Conservation (phyloP, 2,329 filamentous ascomycete genomes). For the Ustilaginoidea virens region DNA sequence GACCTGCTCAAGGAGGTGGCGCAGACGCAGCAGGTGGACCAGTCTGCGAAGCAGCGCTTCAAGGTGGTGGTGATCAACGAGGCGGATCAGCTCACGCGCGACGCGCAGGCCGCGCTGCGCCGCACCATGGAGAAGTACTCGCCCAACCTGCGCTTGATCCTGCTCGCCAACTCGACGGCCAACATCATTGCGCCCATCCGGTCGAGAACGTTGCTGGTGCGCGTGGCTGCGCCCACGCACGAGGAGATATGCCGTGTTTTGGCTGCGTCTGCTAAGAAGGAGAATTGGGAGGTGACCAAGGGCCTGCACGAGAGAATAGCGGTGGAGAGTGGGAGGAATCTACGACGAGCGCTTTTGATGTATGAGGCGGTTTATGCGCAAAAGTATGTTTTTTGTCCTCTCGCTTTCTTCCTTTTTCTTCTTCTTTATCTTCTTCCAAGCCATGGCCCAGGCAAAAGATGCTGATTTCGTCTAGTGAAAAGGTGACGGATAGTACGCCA, state of each 20-base stretch:
- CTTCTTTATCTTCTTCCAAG: not conserved
- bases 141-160: conserved; percentile 79
- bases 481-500: conserved; percentile 69
- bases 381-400: conserved; percentile 46
- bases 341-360: conserved; percentile 85
- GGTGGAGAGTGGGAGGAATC: conserved; percentile 75
- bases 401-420: not conserved
- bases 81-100: conserved; percentile 82
- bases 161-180: conserved; percentile 88
- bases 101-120: conserved; percentile 87
- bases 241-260: conserved; percentile 72
- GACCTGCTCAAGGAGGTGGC: conserved; percentile 95
- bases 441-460: too few relatives aligned
- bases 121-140: conserved; percentile 99
- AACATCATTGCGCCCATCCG: conserved; percentile 99
- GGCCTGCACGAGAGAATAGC: conserved; percentile 75
- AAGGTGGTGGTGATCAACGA: conserved; percentile 99
- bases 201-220: conserved; percentile 76
- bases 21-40: conserved; percentile 97
- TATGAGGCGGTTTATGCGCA: conserved; percentile 94
- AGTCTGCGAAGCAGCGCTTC: conserved; percentile 79
- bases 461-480: too few relatives aligned
- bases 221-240: conserved; percentile 79
- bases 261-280: conserved; percentile 54
- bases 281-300: conserved; percentile 65